phyloP scores from a whole-genome alignment of 1,139 yeast species.

The Diutina rugosa region DNA sequence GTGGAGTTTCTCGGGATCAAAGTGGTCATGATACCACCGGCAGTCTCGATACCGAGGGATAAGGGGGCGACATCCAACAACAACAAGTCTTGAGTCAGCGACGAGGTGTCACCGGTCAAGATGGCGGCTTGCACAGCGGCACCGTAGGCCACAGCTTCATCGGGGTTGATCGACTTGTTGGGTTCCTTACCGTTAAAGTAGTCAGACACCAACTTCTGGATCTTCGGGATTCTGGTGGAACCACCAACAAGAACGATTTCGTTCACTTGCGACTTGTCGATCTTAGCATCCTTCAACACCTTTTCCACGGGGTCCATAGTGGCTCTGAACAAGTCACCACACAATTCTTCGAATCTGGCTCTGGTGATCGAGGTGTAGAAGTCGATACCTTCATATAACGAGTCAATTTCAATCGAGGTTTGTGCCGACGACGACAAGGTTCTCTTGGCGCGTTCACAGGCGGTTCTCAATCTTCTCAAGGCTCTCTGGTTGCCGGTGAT shows the following conservation, averaged over 20 bases:
- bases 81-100: conserved; percentile 30
- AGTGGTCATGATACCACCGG: conserved; percentile 97
- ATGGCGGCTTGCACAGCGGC: conserved; percentile 83
- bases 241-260: conserved; percentile 96
- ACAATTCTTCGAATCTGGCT: conserved; percentile 93
- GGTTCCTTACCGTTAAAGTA: conserved; percentile 90
- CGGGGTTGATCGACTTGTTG: conserved; percentile 92
- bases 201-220: conserved; percentile 76
- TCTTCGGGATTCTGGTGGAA: conserved; percentile 96
- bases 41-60: conserved; percentile 91
- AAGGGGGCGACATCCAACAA: conserved; percentile 86
- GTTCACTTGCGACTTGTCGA: conserved; percentile 70
- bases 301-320: conserved; percentile 90
- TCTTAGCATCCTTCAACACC: conserved; percentile 81
- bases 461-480: conserved; percentile 6
- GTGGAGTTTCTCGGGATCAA: conserved; percentile 95
- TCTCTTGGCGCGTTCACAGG: conserved; percentile 1
- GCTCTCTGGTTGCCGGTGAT: conserved; percentile 61
- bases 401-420: conserved; percentile 1
- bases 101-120: conserved; percentile 49
- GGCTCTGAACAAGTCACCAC: conserved; percentile 75
- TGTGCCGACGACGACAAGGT: neutral
- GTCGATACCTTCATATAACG: conserved; percentile 63
- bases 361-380: conserved; percentile 70
- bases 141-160: conserved; percentile 49